Evolutionary conservation across 495 filamentous ascomycete genomes (phyloP).

Genomic region (Xylaria venustula): DNA sequence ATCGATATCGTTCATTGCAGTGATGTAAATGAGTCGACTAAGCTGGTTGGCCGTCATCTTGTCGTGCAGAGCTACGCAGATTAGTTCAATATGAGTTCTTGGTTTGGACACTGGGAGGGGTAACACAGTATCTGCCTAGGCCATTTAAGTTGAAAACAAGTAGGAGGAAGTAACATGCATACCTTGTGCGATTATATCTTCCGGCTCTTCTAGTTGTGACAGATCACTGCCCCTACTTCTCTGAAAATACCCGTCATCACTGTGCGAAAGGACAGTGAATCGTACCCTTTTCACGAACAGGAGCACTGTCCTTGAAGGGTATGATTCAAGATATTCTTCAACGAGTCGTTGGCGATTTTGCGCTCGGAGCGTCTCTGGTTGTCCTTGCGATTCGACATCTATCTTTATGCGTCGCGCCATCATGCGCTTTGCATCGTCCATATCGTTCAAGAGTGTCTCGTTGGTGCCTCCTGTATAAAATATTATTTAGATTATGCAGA

Average conservation of each 20-base stretch:
- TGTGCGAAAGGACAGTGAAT: not conserved
- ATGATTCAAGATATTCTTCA: slow-evolving; percentile 17
- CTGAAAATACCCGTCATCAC: not conserved
- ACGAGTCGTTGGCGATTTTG: slow-evolving; percentile 22
- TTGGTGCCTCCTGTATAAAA: not conserved
- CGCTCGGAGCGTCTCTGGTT: slow-evolving; percentile 21
- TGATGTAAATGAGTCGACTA: slow-evolving; percentile 15
- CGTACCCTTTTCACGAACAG: slow-evolving; percentile 10
- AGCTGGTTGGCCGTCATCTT: slow-evolving; percentile 14
- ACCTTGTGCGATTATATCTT: slow-evolving; percentile 8
- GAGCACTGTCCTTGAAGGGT: slow-evolving; percentile 20
- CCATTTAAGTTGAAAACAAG: not conserved
- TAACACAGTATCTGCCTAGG: not conserved
- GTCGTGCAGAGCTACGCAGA: not conserved
- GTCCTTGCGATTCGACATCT: slow-evolving; percentile 22
- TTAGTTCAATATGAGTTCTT: not conserved
- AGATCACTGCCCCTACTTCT: not conserved
- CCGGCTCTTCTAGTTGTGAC: not conserved
- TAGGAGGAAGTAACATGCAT: not conserved
- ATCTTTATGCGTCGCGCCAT: slow-evolving; percentile 21
- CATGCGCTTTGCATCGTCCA: slow-evolving; percentile 14
- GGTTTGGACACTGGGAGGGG: not conserved
- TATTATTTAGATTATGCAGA: not conserved
- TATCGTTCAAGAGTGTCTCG: slow-evolving; percentile 8
- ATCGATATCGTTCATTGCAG: slow-evolving; percentile 9